These are phyloP conservation scores for Cercospora sojina DNA, from an alignment of 2,329 filamentous ascomycete genomes.

Conservation along the genomic window DNA sequence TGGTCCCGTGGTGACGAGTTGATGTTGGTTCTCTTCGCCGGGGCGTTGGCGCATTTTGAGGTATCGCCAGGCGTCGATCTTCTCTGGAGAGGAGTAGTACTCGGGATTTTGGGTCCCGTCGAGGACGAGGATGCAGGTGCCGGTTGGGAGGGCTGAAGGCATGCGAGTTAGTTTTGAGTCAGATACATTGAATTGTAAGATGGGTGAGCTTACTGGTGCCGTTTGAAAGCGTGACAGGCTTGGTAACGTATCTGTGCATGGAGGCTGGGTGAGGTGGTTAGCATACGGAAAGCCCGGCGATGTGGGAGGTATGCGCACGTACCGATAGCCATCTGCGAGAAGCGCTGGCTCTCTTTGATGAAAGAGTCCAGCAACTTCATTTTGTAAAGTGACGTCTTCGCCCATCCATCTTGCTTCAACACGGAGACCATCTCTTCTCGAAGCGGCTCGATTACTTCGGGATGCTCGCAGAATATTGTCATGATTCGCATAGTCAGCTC, in stretches of 20 bases:
- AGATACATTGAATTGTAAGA: background rate
- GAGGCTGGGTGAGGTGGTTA: background rate
- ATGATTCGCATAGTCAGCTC: constrained; percentile 28
- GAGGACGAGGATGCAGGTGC: constrained; percentile 20
- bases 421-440: constrained; percentile 28
- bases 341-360: constrained; percentile 32
- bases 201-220: constrained; percentile 21
- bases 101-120: constrained; percentile 2
- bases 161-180: background rate
- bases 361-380: constrained; percentile 37
- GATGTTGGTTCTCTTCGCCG: constrained; percentile 27
- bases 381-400: constrained; percentile 30
- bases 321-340: background rate
- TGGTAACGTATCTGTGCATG: constrained; percentile 5
- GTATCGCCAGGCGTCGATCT: constrained; percentile 30
- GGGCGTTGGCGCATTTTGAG: constrained; percentile 25
- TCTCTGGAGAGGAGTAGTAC: constrained; percentile 20
- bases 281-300: background rate
- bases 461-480: constrained; percentile 26
- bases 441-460: constrained; percentile 30
- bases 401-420: constrained; percentile 29
- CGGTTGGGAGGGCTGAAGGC: constrained; percentile 22
- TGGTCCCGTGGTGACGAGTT: constrained; percentile 25
- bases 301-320: background rate
- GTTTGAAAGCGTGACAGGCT: constrained; percentile 29